Conservation (phyloP, 805 yeast genomes). For the Pichia scutulata region DNA sequence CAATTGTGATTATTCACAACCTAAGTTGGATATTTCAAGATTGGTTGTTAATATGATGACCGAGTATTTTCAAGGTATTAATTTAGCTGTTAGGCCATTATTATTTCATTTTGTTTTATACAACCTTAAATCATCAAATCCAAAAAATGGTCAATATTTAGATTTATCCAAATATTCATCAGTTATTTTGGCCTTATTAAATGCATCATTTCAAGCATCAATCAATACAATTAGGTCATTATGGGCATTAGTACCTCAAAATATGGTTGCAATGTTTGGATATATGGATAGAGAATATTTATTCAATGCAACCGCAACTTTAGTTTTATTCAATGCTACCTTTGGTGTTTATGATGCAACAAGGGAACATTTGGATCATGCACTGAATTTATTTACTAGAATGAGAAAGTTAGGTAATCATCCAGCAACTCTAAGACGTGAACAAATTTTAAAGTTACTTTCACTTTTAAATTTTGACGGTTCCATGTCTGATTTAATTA, state of each 20-base stretch:
- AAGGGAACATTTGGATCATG: constrained; percentile 62
- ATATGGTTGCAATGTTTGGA: constrained; percentile 80
- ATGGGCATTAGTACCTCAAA: constrained; percentile 69
- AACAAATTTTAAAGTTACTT: constrained; percentile 59
- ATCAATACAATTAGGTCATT: constrained; percentile 65
- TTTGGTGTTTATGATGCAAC: constrained; percentile 80
- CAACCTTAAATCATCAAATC: constrained; percentile 39
- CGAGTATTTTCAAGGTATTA: constrained; percentile 77
- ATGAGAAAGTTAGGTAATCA: constrained; percentile 75
- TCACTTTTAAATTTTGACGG: constrained; percentile 63
- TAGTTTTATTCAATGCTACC: constrained; percentile 66
- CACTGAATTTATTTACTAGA: constrained; percentile 57
- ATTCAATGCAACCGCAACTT: constrained; percentile 68
- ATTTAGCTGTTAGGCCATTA: constrained; percentile 69
- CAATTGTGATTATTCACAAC: constrained; percentile 51
- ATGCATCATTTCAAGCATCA: constrained; percentile 75
- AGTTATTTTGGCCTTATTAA: constrained; percentile 57
- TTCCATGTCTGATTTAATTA: constrained; percentile 47
- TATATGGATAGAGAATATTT: constrained; percentile 82
- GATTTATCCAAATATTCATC: constrained; percentile 63
- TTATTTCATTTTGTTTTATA: constrained; percentile 68
- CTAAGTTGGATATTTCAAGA: constrained; percentile 52
- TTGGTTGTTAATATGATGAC: constrained; percentile 69
- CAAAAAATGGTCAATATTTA: constrained; percentile 36
- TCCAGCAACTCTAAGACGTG: constrained; percentile 70